phyloP scores from a whole-genome alignment of 441 rosid species.

The Corymbia calophylla region DNA sequence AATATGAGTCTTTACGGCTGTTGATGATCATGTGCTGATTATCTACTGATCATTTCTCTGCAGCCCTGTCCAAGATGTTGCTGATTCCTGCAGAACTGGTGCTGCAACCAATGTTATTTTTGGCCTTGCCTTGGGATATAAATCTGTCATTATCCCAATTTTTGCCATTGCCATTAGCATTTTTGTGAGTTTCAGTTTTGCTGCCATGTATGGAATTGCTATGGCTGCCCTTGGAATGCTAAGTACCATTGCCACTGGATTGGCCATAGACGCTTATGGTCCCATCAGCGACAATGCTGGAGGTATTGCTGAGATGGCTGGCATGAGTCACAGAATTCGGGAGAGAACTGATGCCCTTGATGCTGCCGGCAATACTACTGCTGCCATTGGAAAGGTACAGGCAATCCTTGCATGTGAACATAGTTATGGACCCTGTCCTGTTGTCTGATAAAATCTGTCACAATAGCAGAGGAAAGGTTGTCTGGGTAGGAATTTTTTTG shows the following conservation, averaged over 20 bases:
- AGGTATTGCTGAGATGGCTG: slow-evolving; percentile 17
- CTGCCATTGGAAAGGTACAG: slow-evolving; percentile 12
- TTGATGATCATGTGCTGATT: neutral
- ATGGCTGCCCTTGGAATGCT: slow-evolving; percentile 13
- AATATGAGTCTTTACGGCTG: neutral
- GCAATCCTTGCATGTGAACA: neutral
- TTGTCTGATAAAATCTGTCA: neutral
- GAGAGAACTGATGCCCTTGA: slow-evolving; percentile 14
- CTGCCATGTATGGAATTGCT: slow-evolving; percentile 15
- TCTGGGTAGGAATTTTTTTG: neutral
- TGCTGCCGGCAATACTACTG: slow-evolving; percentile 12
- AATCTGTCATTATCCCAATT: slow-evolving; percentile 10
- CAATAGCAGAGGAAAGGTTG: neutral
- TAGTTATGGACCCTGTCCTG: neutral
- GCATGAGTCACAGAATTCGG: slow-evolving; percentile 10
- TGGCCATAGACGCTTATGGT: slow-evolving; percentile 13
- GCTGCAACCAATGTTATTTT: slow-evolving; percentile 12
- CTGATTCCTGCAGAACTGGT: slow-evolving; percentile 14
- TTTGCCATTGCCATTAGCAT: slow-evolving; percentile 13
- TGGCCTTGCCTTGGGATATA: slow-evolving; percentile 8
- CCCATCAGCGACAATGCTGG: slow-evolving; percentile 16
- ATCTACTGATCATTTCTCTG: neutral
- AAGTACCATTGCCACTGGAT: slow-evolving; percentile 10
- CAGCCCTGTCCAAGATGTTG: slow-evolving; percentile 16
- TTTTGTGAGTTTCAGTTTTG: slow-evolving; percentile 12